Evolutionary conservation across 2,329 filamentous ascomycete species (phyloP).

Genomic region (Cladosporium sp.): DNA sequence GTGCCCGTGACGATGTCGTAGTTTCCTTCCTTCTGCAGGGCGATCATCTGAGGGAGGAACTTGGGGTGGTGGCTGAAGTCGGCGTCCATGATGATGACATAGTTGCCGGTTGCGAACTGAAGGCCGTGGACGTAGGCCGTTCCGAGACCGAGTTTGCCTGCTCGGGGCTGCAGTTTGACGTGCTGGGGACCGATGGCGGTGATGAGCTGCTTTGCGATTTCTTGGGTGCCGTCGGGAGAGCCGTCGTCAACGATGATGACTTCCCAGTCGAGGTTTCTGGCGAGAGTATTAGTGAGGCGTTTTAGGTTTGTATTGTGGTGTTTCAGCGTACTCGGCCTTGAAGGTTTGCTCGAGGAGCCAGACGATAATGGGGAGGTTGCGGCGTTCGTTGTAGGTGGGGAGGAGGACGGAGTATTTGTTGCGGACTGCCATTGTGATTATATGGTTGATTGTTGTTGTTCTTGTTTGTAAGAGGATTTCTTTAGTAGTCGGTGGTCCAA

Average conservation of each 20-base stretch:
- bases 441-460: neutral
- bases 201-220: slow-evolving; percentile 86
- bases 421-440: slow-evolving; percentile 52
- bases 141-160: slow-evolving; percentile 94
- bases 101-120: slow-evolving; percentile 88
- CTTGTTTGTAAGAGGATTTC: neutral
- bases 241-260: slow-evolving; percentile 98
- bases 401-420: slow-evolving; percentile 97
- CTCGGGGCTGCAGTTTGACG: slow-evolving; percentile 81
- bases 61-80: slow-evolving; percentile 99
- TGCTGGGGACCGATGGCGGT: slow-evolving; percentile 75
- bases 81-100: slow-evolving; percentile 99
- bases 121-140: slow-evolving; percentile 96
- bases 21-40: slow-evolving; percentile 71
- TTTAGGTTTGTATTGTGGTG: neutral
- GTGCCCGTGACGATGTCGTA: slow-evolving; percentile 98
- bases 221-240: slow-evolving; percentile 92
- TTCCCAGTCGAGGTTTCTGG: slow-evolving; percentile 91
- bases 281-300: neutral
- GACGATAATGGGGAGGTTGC: slow-evolving; percentile 92
- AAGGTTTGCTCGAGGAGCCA: slow-evolving; percentile 95
- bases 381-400: slow-evolving; percentile 97
- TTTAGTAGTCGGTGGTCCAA: neutral
- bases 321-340: slow-evolving; percentile 68
- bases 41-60: slow-evolving; percentile 95